These are phyloP conservation scores for Exophiala alcalophila DNA, from an alignment of 2,329 filamentous ascomycete species.

Conservation along the genomic window DNA sequence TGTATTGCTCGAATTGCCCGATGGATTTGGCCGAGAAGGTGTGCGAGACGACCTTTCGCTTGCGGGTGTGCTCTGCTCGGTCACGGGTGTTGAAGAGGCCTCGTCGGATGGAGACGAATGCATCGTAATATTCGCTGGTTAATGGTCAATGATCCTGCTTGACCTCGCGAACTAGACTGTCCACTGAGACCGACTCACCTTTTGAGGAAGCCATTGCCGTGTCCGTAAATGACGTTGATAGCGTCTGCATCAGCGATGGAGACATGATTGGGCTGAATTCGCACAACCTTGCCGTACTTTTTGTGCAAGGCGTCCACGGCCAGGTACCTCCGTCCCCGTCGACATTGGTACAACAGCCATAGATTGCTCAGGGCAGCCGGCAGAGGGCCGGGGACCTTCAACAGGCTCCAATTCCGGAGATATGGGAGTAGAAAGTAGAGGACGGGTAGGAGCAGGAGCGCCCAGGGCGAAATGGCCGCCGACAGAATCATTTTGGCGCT, in stretches of 20 bases:
- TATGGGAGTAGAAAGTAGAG: conserved; percentile 59
- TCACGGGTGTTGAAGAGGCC: conserved; percentile 89
- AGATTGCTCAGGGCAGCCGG: conserved; percentile 68
- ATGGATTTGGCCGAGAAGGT: conserved; percentile 82
- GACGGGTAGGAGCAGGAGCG: conserved; percentile 49
- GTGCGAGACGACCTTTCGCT: conserved; percentile 83
- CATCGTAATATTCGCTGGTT: conserved; percentile 77
- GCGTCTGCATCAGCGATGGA: conserved; percentile 77
- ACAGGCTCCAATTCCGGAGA: conserved; percentile 54
- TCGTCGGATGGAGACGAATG: conserved; percentile 80
- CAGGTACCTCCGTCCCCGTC: conserved; percentile 63
- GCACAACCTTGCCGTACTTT: conserved; percentile 72
- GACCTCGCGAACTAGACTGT: background rate
- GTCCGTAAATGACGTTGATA: conserved; percentile 73
- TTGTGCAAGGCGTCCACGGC: conserved; percentile 71
- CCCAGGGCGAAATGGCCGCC: conserved; percentile 35
- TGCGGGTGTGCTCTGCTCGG: conserved; percentile 76
- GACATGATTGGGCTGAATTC: conserved; percentile 80
- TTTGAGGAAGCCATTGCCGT: conserved; percentile 73
- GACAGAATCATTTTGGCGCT: conserved; percentile 24
- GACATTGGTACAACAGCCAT: conserved; percentile 69
- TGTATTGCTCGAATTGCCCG: conserved; percentile 83
- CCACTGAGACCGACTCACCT: conserved; percentile 47
- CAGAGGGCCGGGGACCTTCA: conserved; percentile 51
- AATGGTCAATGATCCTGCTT: background rate